Base-by-base conservation (phyloP, 2,329 filamentous ascomycete genomes). In the Ophiosphaerella herpotricha region DNA sequence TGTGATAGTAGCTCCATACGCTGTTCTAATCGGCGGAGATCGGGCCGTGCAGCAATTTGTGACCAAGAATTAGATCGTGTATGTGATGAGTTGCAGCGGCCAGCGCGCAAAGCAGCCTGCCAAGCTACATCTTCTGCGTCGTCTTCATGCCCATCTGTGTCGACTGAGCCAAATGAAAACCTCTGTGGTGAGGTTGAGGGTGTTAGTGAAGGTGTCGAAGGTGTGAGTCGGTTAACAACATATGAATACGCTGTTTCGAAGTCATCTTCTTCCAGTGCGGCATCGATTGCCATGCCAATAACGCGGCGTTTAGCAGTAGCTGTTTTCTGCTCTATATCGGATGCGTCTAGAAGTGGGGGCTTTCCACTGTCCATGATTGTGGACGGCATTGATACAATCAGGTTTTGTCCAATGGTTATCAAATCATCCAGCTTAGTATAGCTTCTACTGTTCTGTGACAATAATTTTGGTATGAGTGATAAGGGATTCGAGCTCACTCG, bases 181-280 rank as follows among this genome's bases (percentile, higher is more conserved):
- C 45, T 44, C 7, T 61, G 57, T 6, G 64, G 62, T 5, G 63
- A 57, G 2, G 41, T 55, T n/a, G 68, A 61, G 11, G 57, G 50
- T 18, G 61, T 54, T 23, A 62, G 62, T 1, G 65, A 59, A 4
- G 57, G 55, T 4, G 52, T 44, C 12, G 70, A 73, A 7, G 73
- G 68, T 7, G 80, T 78, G 0, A 94, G 78, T 18, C 87, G 83
- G 64, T 85, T 91, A 39, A 90, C 82, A 1, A 92, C 86, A 65
- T 90, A 93, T 0, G 89, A 92, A 69, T 93, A 94, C 9, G 90
- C 90, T 0, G 90, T 94, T 67, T 95, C 90, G 54, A 94, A 94
- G 67, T 85, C 90, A 55, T 91, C 86, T 66, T 92, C 89, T 8
- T 80, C 79, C 1, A 94, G 78, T 11, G 90, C 88, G 12, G 88